A percentile compares a stretch with the other conserved stretches of the same genome.
phyloP scores from a whole-genome alignment of 148 eudicot genomes.

The Fallopia convolvulus region DNA sequence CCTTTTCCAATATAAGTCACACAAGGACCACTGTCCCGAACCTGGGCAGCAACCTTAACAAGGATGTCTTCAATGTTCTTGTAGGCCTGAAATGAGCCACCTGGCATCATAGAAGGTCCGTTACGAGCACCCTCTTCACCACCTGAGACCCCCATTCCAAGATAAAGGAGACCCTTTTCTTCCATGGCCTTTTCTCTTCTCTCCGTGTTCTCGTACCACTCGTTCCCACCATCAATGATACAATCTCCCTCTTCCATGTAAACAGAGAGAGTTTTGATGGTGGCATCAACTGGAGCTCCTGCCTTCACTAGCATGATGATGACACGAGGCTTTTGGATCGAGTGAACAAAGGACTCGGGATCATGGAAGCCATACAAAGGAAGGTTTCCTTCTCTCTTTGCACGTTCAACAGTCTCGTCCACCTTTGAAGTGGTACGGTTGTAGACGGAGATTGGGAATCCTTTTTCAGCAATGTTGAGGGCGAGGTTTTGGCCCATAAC shows the following conservation, averaged over 20 bases:
- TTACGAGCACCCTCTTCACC: constrained; percentile 91
- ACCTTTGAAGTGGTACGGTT: constrained; percentile 83
- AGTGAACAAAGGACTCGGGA: constrained; percentile 70
- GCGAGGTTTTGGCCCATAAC: constrained; percentile 98
- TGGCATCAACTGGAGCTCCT: constrained; percentile 82
- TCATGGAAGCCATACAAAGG: constrained; percentile 77
- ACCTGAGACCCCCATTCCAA: constrained; percentile 96
- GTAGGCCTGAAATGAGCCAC: constrained; percentile 80
- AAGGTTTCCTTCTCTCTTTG: constrained; percentile 78
- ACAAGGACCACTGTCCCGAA: constrained; percentile 85
- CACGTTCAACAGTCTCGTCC: constrained; percentile 80
- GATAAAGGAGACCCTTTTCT: constrained; percentile 69
- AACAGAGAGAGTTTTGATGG: constrained; percentile 70
- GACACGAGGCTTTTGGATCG: constrained; percentile 87
- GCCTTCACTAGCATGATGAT: constrained; percentile 88
- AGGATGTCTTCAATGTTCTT: constrained; percentile 81
- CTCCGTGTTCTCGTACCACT: constrained; percentile 95
- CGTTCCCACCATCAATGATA: constrained; percentile 86
- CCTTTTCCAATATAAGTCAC: constrained; percentile 86
- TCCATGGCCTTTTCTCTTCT: constrained; percentile 77
- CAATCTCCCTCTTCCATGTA: constrained; percentile 86
- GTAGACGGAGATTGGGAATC: constrained; percentile 87
- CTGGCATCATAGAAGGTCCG: constrained; percentile 95
- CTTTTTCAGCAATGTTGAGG: constrained; percentile 95
- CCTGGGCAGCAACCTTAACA: constrained; percentile 87